Evolutionary conservation across 2,329 filamentous ascomycete species (phyloP).

Genomic region (Neopestalotiopsis clavispora): DNA sequence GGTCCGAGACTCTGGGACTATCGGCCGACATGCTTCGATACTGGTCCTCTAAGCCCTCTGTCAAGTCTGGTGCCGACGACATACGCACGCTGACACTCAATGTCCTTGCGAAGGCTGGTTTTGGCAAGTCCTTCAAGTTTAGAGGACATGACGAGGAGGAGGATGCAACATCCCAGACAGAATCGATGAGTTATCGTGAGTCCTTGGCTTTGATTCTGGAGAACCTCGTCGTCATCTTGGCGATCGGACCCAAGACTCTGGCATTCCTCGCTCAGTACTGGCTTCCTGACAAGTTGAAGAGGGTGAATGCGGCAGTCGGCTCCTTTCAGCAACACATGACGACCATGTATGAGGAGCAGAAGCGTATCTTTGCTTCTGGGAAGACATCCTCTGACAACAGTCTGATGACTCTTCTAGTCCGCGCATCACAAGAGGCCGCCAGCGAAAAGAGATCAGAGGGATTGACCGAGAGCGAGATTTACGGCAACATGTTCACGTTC

Average conservation of each 20-base stretch:
- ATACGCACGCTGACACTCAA: conserved; percentile 32
- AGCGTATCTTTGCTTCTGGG: conserved; percentile 23
- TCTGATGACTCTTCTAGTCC: conserved; percentile 8
- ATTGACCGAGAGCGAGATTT: conserved; percentile 20
- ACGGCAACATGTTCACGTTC: conserved; percentile 34
- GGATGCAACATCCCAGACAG: conserved; percentile 22
- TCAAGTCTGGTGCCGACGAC: conserved; percentile 29
- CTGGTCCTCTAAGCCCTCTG: conserved; percentile 27
- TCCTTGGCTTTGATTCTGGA: conserved; percentile 32
- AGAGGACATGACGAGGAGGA: conserved; percentile 24
- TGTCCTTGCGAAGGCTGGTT: conserved; percentile 31
- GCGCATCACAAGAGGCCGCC: conserved; percentile 21
- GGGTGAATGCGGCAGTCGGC: conserved; percentile 28
- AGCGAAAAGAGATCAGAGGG: conserved; percentile 18
- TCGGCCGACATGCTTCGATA: conserved; percentile 33
- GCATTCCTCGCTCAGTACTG: conserved; percentile 21
- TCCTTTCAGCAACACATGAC: conserved; percentile 36
- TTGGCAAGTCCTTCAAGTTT: conserved; percentile 31
- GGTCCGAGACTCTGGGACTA: conserved; percentile 30
- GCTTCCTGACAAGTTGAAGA: conserved; percentile 25
- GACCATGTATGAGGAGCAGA: conserved; percentile 34
- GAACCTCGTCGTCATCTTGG: conserved; percentile 30
- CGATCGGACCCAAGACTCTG: conserved; percentile 17
- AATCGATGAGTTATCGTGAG: conserved; percentile 26
- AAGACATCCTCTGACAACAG: conserved; percentile 21